Conservation (phyloP, 2,329 filamentous ascomycete species). For the Grosmannia clavigera region DNA sequence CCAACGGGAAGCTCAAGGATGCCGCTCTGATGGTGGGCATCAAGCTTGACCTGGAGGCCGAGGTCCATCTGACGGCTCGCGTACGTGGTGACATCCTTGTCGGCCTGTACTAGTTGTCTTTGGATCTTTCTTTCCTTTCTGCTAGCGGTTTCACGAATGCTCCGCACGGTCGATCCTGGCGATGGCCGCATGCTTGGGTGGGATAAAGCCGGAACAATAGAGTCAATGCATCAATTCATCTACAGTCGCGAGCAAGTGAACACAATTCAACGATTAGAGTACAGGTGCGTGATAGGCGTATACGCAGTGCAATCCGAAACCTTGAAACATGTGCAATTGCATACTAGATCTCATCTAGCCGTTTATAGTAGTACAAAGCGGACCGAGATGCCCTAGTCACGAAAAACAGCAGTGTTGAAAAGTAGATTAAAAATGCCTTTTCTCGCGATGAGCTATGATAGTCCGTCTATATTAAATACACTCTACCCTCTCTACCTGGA, state of each 20-base stretch:
- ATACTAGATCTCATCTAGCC: too few species aligned
- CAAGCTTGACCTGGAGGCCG: constrained; percentile 51
- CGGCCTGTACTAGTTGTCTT: constrained; percentile 34
- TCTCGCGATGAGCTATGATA: background rate
- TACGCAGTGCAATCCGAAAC: too few species aligned
- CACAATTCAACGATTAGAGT: too few species aligned
- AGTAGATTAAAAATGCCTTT: background rate
- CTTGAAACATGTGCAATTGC: too few species aligned
- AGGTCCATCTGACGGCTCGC: constrained; percentile 48
- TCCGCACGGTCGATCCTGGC: constrained; percentile 5
- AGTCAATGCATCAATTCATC: background rate
- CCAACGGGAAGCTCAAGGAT: constrained; percentile 43
- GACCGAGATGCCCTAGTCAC: too few species aligned
- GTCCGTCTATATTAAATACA: background rate
- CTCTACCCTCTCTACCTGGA: background rate
- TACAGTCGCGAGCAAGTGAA: background rate
- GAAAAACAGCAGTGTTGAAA: too few species aligned
- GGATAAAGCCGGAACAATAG: background rate
- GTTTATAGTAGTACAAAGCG: too few species aligned
- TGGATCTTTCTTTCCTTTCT: background rate
- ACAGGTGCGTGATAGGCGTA: too few species aligned
- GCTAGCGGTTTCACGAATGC: background rate
- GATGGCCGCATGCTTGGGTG: constrained; percentile 1
- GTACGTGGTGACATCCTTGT: constrained; percentile 49
- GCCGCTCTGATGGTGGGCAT: constrained; percentile 48